These are phyloP conservation scores for Lentinula novae-zelandiae DNA, from an alignment of 1,284 basidiomycete species.

Conservation along the genomic window DNA sequence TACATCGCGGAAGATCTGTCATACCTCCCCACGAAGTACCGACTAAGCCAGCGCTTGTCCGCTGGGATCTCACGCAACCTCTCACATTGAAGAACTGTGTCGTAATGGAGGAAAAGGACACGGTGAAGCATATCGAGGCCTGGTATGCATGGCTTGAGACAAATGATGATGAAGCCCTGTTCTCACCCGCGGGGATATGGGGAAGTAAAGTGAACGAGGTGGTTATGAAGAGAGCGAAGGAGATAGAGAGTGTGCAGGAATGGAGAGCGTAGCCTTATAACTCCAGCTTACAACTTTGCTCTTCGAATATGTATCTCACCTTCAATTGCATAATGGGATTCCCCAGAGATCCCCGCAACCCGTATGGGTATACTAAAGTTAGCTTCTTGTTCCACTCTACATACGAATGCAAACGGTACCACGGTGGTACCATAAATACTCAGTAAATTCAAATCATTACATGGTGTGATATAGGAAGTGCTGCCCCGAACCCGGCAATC, in stretches of 20 bases:
- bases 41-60: slow-evolving; percentile 65
- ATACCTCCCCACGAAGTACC: slow-evolving; percentile 75
- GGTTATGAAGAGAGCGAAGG: slow-evolving; percentile 48
- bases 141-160: slow-evolving; percentile 29
- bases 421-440: too few species aligned
- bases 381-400: too few species aligned
- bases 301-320: too few species aligned
- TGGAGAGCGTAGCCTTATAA: slow-evolving; percentile 30
- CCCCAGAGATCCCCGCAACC: too few species aligned
- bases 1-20: slow-evolving; percentile 76
- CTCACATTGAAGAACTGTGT: slow-evolving; percentile 76
- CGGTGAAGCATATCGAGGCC: slow-evolving; percentile 60
- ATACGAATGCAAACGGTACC: too few species aligned
- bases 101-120: slow-evolving; percentile 75
- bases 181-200: slow-evolving; percentile 57
- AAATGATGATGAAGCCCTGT: slow-evolving; percentile 21
- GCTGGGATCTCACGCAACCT: slow-evolving; percentile 72
- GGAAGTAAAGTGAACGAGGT: slow-evolving; percentile 55
- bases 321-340: too few species aligned
- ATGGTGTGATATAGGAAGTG: too few species aligned
- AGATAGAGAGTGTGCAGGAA: slow-evolving; percentile 43
- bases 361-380: too few species aligned
- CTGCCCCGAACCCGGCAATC: too few species aligned
- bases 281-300: too few species aligned
- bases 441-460: too few species aligned